Base-by-base conservation (phyloP, 2,329 filamentous ascomycete genomes). In the Alternaria panax region DNA sequence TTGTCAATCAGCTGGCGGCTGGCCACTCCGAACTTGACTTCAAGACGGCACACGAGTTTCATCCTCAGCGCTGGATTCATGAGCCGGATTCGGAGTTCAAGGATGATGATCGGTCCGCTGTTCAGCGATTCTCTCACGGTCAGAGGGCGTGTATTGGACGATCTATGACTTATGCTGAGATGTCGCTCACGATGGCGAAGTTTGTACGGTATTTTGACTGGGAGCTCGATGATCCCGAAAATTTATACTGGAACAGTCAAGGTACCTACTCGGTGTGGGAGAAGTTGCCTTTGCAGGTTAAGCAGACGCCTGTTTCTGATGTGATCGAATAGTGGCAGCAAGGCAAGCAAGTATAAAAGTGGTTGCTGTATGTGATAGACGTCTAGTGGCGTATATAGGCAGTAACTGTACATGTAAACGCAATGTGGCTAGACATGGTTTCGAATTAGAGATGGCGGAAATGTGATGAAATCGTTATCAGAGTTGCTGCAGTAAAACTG, bases 21-120 rank as follows among this genome's bases (percentile, higher is more conserved):
- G 62, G 62, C 9, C 66, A 66, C 41, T 60, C 60, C 16, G 36
- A 57, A 7, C 55, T 38, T 34, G 70, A 72, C 52, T 72, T 72
- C 40, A 58, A 51, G 25, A 36, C 50, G 20, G 65, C 69, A 4
- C 63, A 64, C 4, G 51, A 55, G 27, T 62, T 62, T 6, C 46
- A 51, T 47, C 59, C 59, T 22, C 56, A 62, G 24, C 59, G 59
- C n/a, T 62, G 59, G 59, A 32, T 62, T 1, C 40, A 51, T 18
- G 51, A 59, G 7, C 32, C 56, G 4, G 30, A 18, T 1, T 53
- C 57, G 2, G 51, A 63, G 20, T 78, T 74, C 43, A 48, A 41
- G 1, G 52, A 61, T 1, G 78, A 80, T 34, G 67, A 71, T 6
- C 65, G 62, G 7, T 70, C 71, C 5, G 67, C 63, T 3, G 64